Evolutionary conservation across 75 land plant species (phyloP), one percentile per base, ranked within the genome.

Genomic region (Pinus taeda): DNA sequence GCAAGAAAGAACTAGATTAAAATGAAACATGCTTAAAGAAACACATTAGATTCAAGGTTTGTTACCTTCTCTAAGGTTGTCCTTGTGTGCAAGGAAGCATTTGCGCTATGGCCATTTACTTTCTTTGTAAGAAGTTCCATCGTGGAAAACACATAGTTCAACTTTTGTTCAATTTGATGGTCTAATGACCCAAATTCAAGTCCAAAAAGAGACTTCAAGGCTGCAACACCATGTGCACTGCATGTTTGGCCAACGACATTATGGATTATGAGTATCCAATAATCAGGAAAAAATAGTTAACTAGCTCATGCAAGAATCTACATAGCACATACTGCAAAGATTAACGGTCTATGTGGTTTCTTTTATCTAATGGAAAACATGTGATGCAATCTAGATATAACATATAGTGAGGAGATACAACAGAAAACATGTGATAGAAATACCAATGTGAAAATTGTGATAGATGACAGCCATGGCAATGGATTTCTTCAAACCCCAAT

Each of bases 151-250:
- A 87, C 77, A 57, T 83, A 62, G 5, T 78, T 81, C 67, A 87
- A 76, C 39, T 76, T 77, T 33, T 87, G 85, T 70, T 83, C 66
- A 39, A 60, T 24, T 74, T 73, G 74, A 59, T 12, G 39, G 57
- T 70, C 79, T 8, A 36, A 64, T 36, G 53, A 75, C 75, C 57
- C 71, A 15, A 4, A 29, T 57, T 77, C 81, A 75, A 89, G 74
- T 59, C 91, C 91, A 85, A 89, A 91, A 64, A 91, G 85, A 57
- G 15, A 83, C 70, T 83, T 89, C 62, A 85, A 14, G 22, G 74
- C 74, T 18, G 57, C 74, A 53, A 73, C 57, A 17, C 59, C 74
- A 57, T 57, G 36, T 57, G 29, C 18, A 57, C 74, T 73, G 74
- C 74, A 73, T 26, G 49, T 69, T n/a, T 6, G 42, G 20, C 45